These are phyloP conservation scores for Strobilomyces dryophilus DNA, from an alignment of 768 basidiomycete genomes.

Conservation along the genomic window DNA sequence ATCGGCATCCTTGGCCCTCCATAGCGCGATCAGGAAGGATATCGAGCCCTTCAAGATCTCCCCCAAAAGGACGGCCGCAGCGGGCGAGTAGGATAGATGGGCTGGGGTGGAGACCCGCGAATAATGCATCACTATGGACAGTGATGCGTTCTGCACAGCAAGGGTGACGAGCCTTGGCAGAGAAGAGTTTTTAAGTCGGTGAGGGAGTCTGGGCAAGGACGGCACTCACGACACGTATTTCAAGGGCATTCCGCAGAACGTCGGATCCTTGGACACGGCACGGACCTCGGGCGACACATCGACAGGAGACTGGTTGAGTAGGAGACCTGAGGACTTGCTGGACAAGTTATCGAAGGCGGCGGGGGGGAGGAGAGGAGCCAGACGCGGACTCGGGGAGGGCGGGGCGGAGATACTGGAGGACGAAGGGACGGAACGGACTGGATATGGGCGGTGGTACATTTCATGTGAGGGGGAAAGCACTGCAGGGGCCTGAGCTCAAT, in stretches of 20 bases:
- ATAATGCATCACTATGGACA: conserved; percentile 98
- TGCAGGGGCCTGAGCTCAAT: conserved; percentile 18
- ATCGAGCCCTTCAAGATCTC: conserved; percentile 93
- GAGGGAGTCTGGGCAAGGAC: background rate
- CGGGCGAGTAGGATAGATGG: conserved; percentile 83
- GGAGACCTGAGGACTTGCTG: conserved; percentile 36
- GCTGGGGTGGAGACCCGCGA: conserved; percentile 86
- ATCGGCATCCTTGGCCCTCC: conserved; percentile 44
- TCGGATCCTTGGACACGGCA: conserved; percentile 35
- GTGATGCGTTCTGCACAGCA: conserved; percentile 90
- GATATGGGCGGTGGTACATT: conserved; percentile 62
- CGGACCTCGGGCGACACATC: conserved; percentile 32
- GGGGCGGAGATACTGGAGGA: conserved; percentile 23
- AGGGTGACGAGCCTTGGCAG: conserved; percentile 67
- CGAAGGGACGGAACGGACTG: conserved; percentile 53
- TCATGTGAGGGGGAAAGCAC: conserved; percentile 38
- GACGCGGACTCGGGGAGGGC: conserved; percentile 34
- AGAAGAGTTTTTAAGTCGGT: conserved; percentile 3
- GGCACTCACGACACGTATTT: conserved; percentile 76
- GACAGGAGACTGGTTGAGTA: conserved; percentile 32
- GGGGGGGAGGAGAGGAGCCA: conserved; percentile 50
- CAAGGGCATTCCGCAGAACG: conserved; percentile 65
- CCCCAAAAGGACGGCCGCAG: conserved; percentile 90
- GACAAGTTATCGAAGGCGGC: conserved; percentile 39
- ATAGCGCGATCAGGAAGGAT: conserved; percentile 83